A percentile compares a stretch with the other conserved stretches of the same genome.
phyloP scores from a whole-genome alignment of 345 rosid species.

The Salix purpurea region DNA sequence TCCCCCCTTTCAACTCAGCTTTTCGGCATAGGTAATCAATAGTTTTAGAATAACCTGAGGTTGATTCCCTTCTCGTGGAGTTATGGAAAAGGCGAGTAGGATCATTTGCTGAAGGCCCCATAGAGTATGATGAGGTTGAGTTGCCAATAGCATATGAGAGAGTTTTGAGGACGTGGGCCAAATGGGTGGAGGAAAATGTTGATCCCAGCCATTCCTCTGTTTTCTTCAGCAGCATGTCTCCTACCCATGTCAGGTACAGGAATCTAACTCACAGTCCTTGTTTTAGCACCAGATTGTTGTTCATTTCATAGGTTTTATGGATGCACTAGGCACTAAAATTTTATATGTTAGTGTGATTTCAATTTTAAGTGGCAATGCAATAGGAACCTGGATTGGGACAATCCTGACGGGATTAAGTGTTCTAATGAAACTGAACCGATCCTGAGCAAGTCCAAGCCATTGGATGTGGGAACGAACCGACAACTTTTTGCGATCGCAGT shows the following conservation, averaged over 20 bases:
- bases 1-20: not conserved
- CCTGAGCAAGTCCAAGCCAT: not conserved
- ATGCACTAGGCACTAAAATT: too few species aligned
- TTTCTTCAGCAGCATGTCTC: conserved; percentile 25
- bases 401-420: conserved; percentile 21
- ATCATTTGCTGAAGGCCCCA: conserved; percentile 10
- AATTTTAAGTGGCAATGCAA: not conserved
- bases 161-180: conserved; percentile 26
- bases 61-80: conserved; percentile 1
- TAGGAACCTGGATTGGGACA: conserved; percentile 23
- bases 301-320: not conserved
- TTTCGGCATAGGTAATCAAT: not conserved
- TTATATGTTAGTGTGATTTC: not conserved
- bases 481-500: not conserved
- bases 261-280: not conserved
- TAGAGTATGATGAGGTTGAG: conserved; percentile 17
- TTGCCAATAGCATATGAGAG: conserved; percentile 25
- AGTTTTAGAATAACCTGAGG: not conserved
- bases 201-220: conserved; percentile 20
- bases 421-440: conserved; percentile 21
- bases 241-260: conserved; percentile 10
- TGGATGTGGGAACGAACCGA: conserved; percentile 20
- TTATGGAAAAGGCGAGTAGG: conserved; percentile 11
- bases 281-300: not conserved
- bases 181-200: conserved; percentile 21